Evolutionary conservation across 352 stramenopile species (phyloP).

Genomic region (Phytophthora parvispora): DNA sequence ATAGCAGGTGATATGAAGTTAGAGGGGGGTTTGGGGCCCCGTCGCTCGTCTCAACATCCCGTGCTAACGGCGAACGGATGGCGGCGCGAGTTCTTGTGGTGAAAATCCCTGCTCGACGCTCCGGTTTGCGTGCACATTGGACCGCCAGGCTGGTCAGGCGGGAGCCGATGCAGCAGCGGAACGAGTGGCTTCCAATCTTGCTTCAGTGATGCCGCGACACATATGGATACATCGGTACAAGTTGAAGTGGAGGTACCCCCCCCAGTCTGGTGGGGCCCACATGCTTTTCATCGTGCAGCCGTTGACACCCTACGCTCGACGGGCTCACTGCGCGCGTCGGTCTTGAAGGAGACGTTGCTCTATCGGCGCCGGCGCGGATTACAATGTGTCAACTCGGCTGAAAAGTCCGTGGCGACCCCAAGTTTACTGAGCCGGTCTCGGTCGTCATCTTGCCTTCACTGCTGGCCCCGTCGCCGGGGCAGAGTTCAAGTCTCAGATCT

Average conservation of each 20-base stretch:
- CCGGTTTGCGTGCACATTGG: background rate
- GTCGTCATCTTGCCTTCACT: background rate
- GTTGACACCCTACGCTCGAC: background rate
- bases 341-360: no score
- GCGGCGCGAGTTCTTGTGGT: conserved; percentile 8
- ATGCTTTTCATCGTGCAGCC: background rate
- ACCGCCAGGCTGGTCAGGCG: background rate
- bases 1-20: background rate
- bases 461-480: background rate
- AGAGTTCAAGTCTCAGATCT: conserved; percentile 1
- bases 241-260: background rate
- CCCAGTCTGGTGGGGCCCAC: background rate
- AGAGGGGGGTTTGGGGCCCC: background rate
- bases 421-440: background rate
- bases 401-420: no score
- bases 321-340: background rate
- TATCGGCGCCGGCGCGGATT: background rate
- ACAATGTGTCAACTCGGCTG: background rate
- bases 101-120: background rate
- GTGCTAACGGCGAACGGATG: conserved; percentile 9
- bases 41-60: no score
- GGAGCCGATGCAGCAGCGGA: background rate
- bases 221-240: background rate
- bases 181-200: background rate
- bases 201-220: background rate